Percentiles rank a stretch among this genome's conserved stretches.
Evolutionary conservation across 495 filamentous ascomycete genomes (phyloP).

Genomic region (Astrothelium subdiscretum): DNA sequence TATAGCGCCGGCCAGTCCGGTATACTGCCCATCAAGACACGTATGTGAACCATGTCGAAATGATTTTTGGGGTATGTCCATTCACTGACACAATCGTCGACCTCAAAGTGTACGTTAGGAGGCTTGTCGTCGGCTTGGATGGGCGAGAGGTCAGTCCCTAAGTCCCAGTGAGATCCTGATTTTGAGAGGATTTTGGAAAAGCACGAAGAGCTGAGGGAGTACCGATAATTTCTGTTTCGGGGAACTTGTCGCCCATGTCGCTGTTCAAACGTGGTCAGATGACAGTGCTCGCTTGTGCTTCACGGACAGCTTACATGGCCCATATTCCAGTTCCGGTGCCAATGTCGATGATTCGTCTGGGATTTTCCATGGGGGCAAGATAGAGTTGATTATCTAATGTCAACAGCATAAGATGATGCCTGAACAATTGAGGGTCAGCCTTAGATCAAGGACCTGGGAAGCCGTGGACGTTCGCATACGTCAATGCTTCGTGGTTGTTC

Average conservation of each 20-base stretch:
- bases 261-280: neutral
- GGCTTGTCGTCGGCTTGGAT: conserved; percentile 25
- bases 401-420: conserved; percentile 22
- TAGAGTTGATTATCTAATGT: conserved; percentile 23
- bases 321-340: conserved; percentile 28
- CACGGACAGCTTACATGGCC: conserved; percentile 18
- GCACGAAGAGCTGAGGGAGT: no score
- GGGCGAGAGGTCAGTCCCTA: conserved; percentile 7
- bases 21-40: conserved; percentile 41
- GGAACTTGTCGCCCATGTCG: neutral
- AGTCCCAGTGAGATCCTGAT: neutral
- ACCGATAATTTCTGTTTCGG: conserved; percentile 5
- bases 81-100: conserved; percentile 37
- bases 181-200: neutral
- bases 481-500: conserved; percentile 8
- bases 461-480: neutral
- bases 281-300: neutral
- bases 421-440: no score
- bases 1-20: conserved; percentile 37
- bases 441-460: no score
- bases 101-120: conserved; percentile 39
- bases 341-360: conserved; percentile 22
- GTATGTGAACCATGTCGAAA: conserved; percentile 47
- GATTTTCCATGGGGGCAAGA: conserved; percentile 21
- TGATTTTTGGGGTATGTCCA: conserved; percentile 33